Percentiles rank a stretch among this genome's conserved stretches.
Evolutionary conservation across 148 eudicot species (phyloP).

Genomic region (Linanthus parryae): DNA sequence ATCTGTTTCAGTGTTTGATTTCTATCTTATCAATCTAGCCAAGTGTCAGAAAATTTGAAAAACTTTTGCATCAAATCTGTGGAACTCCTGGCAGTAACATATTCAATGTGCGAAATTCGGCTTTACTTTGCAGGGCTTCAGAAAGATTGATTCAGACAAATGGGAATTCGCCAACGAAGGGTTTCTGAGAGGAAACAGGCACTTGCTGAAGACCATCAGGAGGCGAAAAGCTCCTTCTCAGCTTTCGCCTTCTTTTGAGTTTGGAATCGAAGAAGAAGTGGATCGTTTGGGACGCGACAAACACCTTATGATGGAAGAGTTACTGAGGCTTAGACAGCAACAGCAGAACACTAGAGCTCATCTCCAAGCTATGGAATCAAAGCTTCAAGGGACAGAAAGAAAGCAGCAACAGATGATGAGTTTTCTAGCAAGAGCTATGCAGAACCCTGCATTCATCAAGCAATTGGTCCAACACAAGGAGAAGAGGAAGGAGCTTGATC

Average conservation of each 20-base stretch:
- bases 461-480: constrained; percentile 52
- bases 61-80: too few relatives aligned
- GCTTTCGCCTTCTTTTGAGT: constrained; percentile 32
- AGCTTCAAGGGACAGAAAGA: constrained; percentile 59
- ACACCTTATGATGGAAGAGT: constrained; percentile 55
- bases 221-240: constrained; percentile 55
- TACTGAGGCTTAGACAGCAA: constrained; percentile 73
- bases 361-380: constrained; percentile 67
- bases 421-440: constrained; percentile 81
- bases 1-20: neutral
- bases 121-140: constrained; percentile 82
- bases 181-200: constrained; percentile 66
- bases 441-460: constrained; percentile 64
- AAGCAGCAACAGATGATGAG: constrained; percentile 91
- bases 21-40: too few relatives aligned
- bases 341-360: constrained; percentile 55
- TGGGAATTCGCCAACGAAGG: constrained; percentile 96
- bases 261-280: constrained; percentile 55
- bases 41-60: too few relatives aligned
- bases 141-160: constrained; percentile 82
- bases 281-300: constrained; percentile 62
- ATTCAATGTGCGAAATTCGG: too few relatives aligned
- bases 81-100: too few relatives aligned
- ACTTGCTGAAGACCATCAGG: constrained; percentile 57
- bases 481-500: constrained; percentile 51